A percentile compares a stretch with the other conserved stretches of the same genome.
phyloP scores from a whole-genome alignment of 768 basidiomycete species.

The Cystofilobasidium ferigula region DNA sequence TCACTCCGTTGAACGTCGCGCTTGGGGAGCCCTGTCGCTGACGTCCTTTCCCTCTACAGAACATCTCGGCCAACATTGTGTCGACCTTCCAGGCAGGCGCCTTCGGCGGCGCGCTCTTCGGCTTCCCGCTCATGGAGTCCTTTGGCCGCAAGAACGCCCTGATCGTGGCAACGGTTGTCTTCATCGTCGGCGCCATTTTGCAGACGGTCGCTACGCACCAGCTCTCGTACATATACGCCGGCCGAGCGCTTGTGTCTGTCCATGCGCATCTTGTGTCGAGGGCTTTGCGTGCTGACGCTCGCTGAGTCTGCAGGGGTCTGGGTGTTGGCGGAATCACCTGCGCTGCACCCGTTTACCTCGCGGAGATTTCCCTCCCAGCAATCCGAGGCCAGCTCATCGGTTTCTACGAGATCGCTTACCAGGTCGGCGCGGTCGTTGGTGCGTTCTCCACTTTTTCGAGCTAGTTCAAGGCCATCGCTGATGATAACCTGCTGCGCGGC shows the following conservation, averaged over 20 bases:
- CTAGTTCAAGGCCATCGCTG: background rate
- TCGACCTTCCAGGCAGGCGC: slow-evolving; percentile 18
- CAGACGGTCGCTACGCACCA: slow-evolving; percentile 46
- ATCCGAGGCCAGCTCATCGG: slow-evolving; percentile 33
- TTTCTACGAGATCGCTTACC: slow-evolving; percentile 30
- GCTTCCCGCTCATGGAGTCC: slow-evolving; percentile 24
- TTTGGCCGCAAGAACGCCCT: slow-evolving; percentile 56
- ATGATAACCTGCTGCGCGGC: background rate
- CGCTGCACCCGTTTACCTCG: slow-evolving; percentile 28
- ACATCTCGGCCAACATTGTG: slow-evolving; percentile 17
- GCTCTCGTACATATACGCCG: slow-evolving; percentile 21
- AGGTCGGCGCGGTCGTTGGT: slow-evolving; percentile 27
- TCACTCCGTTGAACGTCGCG: background rate
- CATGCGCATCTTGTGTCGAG: background rate
- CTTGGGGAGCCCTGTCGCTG: background rate
- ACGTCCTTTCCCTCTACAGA: background rate
- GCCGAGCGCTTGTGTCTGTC: slow-evolving; percentile 16
- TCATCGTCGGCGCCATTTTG: slow-evolving; percentile 60
- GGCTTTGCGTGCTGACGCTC: background rate
- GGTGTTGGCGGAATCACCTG: slow-evolving; percentile 20
- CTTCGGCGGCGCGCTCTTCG: slow-evolving; percentile 9
- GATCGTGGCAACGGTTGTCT: slow-evolving; percentile 57
- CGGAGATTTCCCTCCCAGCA: slow-evolving; percentile 29
- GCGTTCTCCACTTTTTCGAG: background rate
- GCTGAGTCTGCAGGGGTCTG: slow-evolving; percentile 3